Conservation (phyloP, 176 grass and related monocot species). For the Typha latifolia region DNA sequence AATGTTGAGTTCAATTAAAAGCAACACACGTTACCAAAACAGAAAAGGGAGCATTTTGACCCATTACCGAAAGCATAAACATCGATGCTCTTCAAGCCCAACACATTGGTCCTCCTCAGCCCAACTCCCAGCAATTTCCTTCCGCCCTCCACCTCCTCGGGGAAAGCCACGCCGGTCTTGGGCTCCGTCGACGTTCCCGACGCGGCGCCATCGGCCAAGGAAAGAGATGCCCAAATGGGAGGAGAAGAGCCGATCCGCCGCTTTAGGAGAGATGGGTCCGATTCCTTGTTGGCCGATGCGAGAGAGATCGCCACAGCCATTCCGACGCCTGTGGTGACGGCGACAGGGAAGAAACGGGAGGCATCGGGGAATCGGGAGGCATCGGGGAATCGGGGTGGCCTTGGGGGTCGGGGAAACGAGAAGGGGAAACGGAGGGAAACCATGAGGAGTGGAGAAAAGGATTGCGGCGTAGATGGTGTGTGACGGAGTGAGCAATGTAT, state of each 20-base stretch:
- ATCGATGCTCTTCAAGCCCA: constrained; percentile 77
- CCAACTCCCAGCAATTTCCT: constrained; percentile 62
- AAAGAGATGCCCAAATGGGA: constrained; percentile 61
- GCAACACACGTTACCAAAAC: not conserved
- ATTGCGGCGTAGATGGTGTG: not conserved
- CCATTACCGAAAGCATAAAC: constrained; percentile 81
- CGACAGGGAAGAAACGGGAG: not conserved
- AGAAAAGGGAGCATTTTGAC: not conserved
- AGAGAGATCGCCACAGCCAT: constrained; percentile 31
- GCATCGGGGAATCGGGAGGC: constrained; percentile 19
- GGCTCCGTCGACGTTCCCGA: constrained; percentile 30
- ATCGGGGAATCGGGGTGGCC: constrained; percentile 14
- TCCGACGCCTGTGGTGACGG: constrained; percentile 19
- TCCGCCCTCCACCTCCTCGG: constrained; percentile 29
- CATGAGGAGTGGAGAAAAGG: not conserved
- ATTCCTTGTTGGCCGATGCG: constrained; percentile 2
- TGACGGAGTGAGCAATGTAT: not conserved
- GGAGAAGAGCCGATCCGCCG: constrained; percentile 1
- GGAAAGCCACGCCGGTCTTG: constrained; percentile 51
- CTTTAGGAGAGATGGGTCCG: constrained; percentile 13
- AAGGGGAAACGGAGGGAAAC: constrained; percentile 15
- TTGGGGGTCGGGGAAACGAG: constrained; percentile 19
- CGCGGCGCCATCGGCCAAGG: constrained; percentile 31
- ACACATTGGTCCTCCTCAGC: constrained; percentile 50
- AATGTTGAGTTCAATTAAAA: not conserved